Base-by-base conservation (phyloP, 768 basidiomycete genomes). In the Boletellus ananas region DNA sequence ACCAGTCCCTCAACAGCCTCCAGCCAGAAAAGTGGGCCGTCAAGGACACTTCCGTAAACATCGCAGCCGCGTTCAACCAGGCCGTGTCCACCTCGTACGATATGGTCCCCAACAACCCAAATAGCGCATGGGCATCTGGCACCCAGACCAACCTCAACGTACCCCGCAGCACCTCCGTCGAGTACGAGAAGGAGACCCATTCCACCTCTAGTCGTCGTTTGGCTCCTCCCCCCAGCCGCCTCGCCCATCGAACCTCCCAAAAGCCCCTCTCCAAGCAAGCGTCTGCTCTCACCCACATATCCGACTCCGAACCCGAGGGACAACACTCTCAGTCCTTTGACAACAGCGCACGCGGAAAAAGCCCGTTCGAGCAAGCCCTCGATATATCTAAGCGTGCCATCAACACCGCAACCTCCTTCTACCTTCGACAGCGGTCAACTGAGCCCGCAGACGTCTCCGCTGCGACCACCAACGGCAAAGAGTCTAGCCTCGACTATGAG, bases 11-110 rank as follows among this genome's bases (percentile, higher is more conserved):
- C 49, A 62, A 61, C 49, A 45, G 39, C 17, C 63, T 70, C 54
- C 74, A 83, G 45, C 88, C 89, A 36, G 77, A 82, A 59, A 81
- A 75, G 75, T 87, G 85, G 85, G 64, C 66, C 51, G 80, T 89
- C 51, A 86, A 86, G 60, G 88, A 90, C 68, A 93, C 91, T 39
- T 85, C 89, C 17, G 91, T 93, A 44, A 87, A 90, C 68, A 85
- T 91, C 60, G 91, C 90, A 10, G 79, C 80, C 59, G 91, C 90
- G 27, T 87, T 94, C 62, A 72, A 75, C 57, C 82, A 85, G 65
- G 91, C 90, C 17, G 86, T 79, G 18, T 72, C 63, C 43, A 61
- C 62, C 4, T 70, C 64, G 33, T 50, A 57, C 57, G 72, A 74
- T 51, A 79, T 79, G 73, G 58, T 56, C 36, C 62, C 72, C 29